Evolutionary conservation across 768 basidiomycete species (phyloP), one percentile per base, ranked within the genome.

Genomic region (Lactarius evosmus): DNA sequence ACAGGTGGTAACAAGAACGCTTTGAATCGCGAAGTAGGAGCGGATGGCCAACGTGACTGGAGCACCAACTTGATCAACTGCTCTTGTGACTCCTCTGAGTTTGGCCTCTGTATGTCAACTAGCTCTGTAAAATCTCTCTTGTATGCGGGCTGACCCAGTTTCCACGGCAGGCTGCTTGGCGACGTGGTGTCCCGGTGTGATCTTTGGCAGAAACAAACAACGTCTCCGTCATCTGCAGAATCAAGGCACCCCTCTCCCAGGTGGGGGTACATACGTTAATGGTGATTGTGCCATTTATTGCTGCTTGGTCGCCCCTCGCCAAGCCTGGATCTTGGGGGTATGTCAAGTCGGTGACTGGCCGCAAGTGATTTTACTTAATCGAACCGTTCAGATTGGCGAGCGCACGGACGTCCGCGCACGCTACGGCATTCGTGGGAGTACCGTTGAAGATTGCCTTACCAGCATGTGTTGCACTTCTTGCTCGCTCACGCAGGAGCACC

Each of bases 361-460:
- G 30, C 16, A 16, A 19, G 44, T 40, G 22, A 25, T 22, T 11
- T 33, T 40, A 40, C 38, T 56, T 40, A 79, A 74, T 11, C 73
- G 7, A 74, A 67, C 61, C 62, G 5, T 36, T 25, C 46, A 74
- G 75, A 68, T 76, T 25, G 72, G 74, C 34, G 75, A 70, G 60
- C 78, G 83, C 57, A 73, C 74, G 7, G 69, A 71, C 32, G 69
- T 79, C 58, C 79, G 83, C 53, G 30, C 56, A 14, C 78, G 83
- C 36, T 82, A 83, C 70, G 72, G 72, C 56, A 81, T 85, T 69
- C 74, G 75, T 27, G 84, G 83, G 19, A 73, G 74, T n/a, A 67
- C 72, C 12, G 72, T 73, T 57, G 73, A 74, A 3, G 83, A 83
- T 63, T 83, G 78, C 65, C 70, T 70, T 44, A 61, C 75, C 4